Base-by-base conservation (phyloP, 2,329 filamentous ascomycete species). In the Alternaria angustiovoidea region DNA sequence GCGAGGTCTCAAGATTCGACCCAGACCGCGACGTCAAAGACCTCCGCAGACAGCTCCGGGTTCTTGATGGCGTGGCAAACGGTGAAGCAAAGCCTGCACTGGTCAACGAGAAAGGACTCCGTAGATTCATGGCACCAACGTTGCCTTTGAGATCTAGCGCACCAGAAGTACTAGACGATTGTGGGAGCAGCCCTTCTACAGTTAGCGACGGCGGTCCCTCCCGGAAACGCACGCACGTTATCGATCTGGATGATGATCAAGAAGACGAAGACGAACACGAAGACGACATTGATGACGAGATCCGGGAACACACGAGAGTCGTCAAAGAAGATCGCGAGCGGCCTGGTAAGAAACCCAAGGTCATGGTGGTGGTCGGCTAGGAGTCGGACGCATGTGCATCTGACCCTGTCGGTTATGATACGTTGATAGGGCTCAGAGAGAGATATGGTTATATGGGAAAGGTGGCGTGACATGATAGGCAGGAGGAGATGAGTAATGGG, bases 1-100 rank as follows among this genome's bases (percentile, higher is more conserved):
- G 82, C 1, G 84, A 85, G 30, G 81, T 86, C 5, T 80, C 84
- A 0, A 74, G 76, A 20, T 81, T 79, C 41, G 82, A 84, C 53
- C 77, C 75, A 0, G 72, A 79, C 7, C 79, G 84, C 7, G 77
- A 85, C 58, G 73, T 81, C 1, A 78, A 78, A 48, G 79, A 79
- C 60, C 85, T 81, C 80, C 78, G 81, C 16, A 80, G 79, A 4
- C 78, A 81, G 28, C 75, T 85, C 49, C 80, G 78, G 26, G 72
- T 83, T 6, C 66, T 85, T 7, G 79, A 83, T 16, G 80, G 79
- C 3, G 34, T 61, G 14, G 30, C 39, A 0, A 48, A 49, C 4
- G 49, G 28, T 32, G 36, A 48, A 20, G 47, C 39, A 8, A 62
- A 62, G 43, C 18, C n/a, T 11, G 24, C 36, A n/a, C 6, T 42